These are phyloP conservation scores for Chondrus crispus DNA, from an alignment of 23 red algal species.

Conservation along the genomic window DNA sequence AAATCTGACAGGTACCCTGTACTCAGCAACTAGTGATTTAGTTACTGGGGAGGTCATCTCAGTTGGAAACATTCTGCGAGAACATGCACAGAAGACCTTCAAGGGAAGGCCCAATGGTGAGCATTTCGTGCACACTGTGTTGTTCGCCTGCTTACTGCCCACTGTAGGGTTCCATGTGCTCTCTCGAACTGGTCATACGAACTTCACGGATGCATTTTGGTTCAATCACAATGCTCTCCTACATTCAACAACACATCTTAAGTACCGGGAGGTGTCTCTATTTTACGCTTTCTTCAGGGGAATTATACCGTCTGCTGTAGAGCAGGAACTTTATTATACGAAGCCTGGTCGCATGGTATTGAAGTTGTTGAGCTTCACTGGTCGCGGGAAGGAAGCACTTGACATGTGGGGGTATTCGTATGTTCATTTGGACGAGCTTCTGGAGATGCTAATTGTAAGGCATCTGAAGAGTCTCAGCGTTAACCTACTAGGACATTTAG, in stretches of 20 bases:
- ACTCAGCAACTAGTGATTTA: not conserved
- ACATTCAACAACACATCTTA: not conserved
- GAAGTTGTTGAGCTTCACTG: not conserved
- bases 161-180: not conserved
- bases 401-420: not conserved
- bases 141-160: not conserved
- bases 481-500: not conserved
- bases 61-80: not conserved
- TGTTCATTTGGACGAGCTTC: not conserved
- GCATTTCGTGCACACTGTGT: not conserved
- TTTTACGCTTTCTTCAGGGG: not conserved
- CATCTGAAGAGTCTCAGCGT: not conserved
- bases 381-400: not conserved
- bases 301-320: not conserved
- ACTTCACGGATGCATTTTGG: not conserved
- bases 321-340: not conserved
- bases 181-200: not conserved
- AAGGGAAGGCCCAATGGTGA: not conserved
- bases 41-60: not conserved
- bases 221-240: not conserved
- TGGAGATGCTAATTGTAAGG: not conserved
- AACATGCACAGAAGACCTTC: not conserved
- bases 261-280: not conserved
- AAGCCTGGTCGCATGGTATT: slow-evolving; percentile 5
- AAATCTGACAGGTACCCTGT: not conserved